Base-by-base conservation (phyloP, 139 green algal genomes). In the Chlorokybus atmophyticus region DNA sequence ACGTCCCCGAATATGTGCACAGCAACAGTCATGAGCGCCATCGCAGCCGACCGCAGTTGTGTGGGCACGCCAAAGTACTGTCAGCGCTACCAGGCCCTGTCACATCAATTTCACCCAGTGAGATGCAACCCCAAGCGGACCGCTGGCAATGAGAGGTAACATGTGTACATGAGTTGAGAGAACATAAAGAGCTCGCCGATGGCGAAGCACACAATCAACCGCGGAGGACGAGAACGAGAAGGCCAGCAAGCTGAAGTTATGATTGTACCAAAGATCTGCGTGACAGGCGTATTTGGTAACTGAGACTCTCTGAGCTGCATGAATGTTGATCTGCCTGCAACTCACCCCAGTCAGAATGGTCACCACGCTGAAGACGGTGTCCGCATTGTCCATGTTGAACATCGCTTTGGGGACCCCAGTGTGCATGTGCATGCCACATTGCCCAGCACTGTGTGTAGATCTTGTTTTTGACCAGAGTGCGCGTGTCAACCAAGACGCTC, bases 1-100 rank as follows among this genome's bases (percentile, higher is more conserved):
- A 97, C 90, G 64, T 97, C 90, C 0, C 90, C 90, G 0, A 93
- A 52, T n/a, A 94, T 29, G 50, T 97, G 90, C 5, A 93, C 88
- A 30, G 59, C 62, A 14, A 96, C 70, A 0, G 89, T 86, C 4
- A 70, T 77, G 39, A 97, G 66, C 17, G 63, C 73, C 47, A 87
- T 83, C 1, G 79, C 67, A 2, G 94, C 70, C 4, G 88, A 74
- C 2, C 89, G 75, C 55, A 93, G 74, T 8, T 55, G 32, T 14
- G 78, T 19, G 0, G 87, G 84, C n/a, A 95, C 85, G 25, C 88
- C 89, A 93, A 69, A 96, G 79, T 23, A 44, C 10, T 14, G 35
- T 14, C 35, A 14, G 10, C 35, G 35, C 35, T 14, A 10, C 35
- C 14, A 14, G 35, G 10, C 35, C 35, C 35, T 44, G 35, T 2